These are phyloP conservation scores for Penicillium brasilianum DNA, from an alignment of 2,329 filamentous ascomycete species.

Conservation along the genomic window DNA sequence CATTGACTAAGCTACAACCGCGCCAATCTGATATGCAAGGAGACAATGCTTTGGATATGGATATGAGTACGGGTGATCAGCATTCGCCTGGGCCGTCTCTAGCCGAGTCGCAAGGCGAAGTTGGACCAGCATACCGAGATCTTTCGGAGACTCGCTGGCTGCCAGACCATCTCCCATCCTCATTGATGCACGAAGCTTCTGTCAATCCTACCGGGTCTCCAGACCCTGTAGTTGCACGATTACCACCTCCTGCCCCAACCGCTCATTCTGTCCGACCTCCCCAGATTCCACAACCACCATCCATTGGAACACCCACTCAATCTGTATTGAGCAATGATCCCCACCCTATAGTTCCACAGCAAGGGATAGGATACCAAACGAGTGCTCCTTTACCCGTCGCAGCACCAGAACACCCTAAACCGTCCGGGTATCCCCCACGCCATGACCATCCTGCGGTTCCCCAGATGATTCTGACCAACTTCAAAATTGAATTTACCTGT, in stretches of 20 bases:
- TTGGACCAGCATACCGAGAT: slow-evolving; percentile 32
- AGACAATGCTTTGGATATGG: slow-evolving; percentile 30
- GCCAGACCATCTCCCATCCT: slow-evolving; percentile 34
- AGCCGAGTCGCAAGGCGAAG: slow-evolving; percentile 34
- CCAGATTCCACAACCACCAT: slow-evolving; percentile 28
- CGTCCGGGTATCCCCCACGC: slow-evolving; percentile 30
- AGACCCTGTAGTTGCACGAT: slow-evolving; percentile 23
- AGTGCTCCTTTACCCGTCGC: slow-evolving; percentile 26
- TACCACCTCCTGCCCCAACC: slow-evolving; percentile 28
- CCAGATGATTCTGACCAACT: slow-evolving; percentile 42
- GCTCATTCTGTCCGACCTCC: slow-evolving; percentile 28
- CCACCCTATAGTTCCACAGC: slow-evolving; percentile 33
- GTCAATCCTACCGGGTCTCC: slow-evolving; percentile 32
- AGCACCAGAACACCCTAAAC: slow-evolving; percentile 31
- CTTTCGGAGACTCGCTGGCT: slow-evolving; percentile 42
- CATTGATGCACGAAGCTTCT: slow-evolving; percentile 34
- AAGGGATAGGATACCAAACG: slow-evolving; percentile 30
- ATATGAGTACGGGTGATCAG: slow-evolving; percentile 34
- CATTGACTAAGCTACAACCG: slow-evolving; percentile 44
- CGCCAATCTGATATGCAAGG: slow-evolving; percentile 31
- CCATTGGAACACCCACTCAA: slow-evolving; percentile 31
- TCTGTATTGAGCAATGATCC: slow-evolving; percentile 29
- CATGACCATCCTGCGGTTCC: slow-evolving; percentile 34
- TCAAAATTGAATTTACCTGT: slow-evolving; percentile 49
- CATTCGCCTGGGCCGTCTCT: slow-evolving; percentile 33